Conservation (phyloP, 139 green algal species). For the Asterochloris sp. region DNA sequence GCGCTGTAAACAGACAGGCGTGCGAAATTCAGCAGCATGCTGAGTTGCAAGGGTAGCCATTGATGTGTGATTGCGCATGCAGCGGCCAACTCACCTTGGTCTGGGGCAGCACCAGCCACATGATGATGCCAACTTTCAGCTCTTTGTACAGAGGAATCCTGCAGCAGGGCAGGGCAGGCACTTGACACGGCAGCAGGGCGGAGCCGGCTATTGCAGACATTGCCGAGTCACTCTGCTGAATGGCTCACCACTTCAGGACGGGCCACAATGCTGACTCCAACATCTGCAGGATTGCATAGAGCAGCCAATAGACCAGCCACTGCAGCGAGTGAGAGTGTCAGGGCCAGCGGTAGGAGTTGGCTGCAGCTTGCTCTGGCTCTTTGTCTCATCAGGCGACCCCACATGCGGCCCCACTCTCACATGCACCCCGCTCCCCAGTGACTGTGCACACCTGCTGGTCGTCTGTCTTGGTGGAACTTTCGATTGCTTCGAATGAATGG, state of each 20-base stretch:
- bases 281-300: slow-evolving; percentile 16
- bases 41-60: background rate
- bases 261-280: slow-evolving; percentile 15
- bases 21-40: background rate
- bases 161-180: background rate
- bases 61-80: background rate
- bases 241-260: slow-evolving; percentile 12
- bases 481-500: slow-evolving; percentile 16
- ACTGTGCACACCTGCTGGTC: slow-evolving; percentile 9
- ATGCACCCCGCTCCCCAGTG: background rate
- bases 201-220: background rate
- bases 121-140: slow-evolving; percentile 3
- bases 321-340: background rate
- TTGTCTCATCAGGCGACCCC: too few species aligned
- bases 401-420: background rate
- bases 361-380: background rate
- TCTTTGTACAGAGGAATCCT: slow-evolving; percentile 20
- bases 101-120: slow-evolving; percentile 24
- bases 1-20: background rate
- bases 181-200: background rate
- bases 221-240: background rate
- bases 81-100: slow-evolving; percentile 7
- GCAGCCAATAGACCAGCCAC: slow-evolving; percentile 24
- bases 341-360: background rate
- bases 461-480: slow-evolving; percentile 14